A percentile compares a stretch with the other conserved stretches of the same genome.
phyloP scores from a whole-genome alignment of 768 basidiomycete species.

The Tulasnella sp. region DNA sequence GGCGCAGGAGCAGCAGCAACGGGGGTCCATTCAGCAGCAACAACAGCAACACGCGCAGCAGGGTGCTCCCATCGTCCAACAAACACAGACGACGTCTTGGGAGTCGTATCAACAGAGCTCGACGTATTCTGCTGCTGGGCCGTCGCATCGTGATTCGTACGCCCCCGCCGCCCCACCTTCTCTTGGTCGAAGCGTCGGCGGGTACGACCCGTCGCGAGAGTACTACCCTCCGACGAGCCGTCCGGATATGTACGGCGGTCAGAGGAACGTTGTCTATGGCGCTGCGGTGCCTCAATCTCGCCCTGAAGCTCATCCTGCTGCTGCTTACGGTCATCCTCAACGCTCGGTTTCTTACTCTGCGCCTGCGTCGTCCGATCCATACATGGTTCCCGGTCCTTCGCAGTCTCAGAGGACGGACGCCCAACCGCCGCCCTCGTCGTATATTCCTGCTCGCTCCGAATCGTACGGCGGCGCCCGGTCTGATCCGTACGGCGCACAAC shows the following conservation, averaged over 20 bases:
- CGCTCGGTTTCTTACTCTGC: neutral
- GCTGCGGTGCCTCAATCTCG: neutral
- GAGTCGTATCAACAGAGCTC: neutral
- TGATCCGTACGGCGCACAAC: neutral
- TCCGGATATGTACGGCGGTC: neutral
- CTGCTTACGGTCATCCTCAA: neutral
- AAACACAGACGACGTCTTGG: neutral
- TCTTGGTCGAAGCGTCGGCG: neutral
- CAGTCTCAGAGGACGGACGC: neutral
- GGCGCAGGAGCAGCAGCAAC: neutral
- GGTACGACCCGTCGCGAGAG: constrained; percentile 1
- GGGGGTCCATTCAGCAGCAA: neutral
- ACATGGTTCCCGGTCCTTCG: neutral
- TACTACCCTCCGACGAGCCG: neutral
- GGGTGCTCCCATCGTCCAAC: neutral
- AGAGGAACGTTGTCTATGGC: constrained; percentile 2
- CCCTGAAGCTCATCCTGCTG: neutral
- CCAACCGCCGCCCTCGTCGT: too few species aligned
- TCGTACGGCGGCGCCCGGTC: neutral
- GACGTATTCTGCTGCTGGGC: neutral
- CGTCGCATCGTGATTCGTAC: neutral
- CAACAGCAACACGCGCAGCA: neutral
- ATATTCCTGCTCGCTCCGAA: neutral
- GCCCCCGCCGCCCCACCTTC: neutral
- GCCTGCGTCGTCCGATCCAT: neutral